phyloP scores from a whole-genome alignment of 2,329 filamentous ascomycete species.

The Zymoseptoria pseudotritici region DNA sequence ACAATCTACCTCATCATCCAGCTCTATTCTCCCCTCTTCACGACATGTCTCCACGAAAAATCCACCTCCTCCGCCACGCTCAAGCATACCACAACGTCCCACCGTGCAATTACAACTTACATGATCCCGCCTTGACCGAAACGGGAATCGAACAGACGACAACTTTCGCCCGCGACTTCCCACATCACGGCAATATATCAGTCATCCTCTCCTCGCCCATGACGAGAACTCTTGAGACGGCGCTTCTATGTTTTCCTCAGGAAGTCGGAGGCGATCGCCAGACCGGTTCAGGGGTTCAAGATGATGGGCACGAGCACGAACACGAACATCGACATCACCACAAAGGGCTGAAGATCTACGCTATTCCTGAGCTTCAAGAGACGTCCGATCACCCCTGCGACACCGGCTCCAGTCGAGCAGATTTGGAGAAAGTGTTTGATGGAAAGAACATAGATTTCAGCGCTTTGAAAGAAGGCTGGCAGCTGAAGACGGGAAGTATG shows the following conservation, averaged over 20 bases:
- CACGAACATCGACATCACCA: constrained; percentile 17
- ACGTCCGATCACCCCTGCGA: constrained; percentile 69
- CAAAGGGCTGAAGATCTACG: constrained; percentile 49
- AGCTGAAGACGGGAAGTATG: constrained; percentile 50
- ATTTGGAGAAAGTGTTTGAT: constrained; percentile 55
- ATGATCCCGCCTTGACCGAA: constrained; percentile 70
- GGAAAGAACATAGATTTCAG: constrained; percentile 56
- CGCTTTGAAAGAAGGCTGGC: constrained; percentile 59
- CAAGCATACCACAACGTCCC: constrained; percentile 72
- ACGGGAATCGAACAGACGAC: constrained; percentile 70
- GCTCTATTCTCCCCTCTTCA: background rate
- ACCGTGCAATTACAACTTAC: constrained; percentile 60
- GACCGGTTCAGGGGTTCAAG: background rate
- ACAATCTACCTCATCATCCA: too few relatives aligned
- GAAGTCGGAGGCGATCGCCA: background rate
- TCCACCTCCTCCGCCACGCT: constrained; percentile 66
- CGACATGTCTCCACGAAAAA: constrained; percentile 34
- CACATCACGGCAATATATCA: constrained; percentile 57
- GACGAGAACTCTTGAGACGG: constrained; percentile 72
- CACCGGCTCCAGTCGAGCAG: constrained; percentile 53
- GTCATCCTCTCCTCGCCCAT: constrained; percentile 72
- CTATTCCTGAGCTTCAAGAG: constrained; percentile 72
- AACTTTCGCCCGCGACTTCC: constrained; percentile 55
- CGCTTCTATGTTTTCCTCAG: constrained; percentile 37
- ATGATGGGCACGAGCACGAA: constrained; percentile 23